Evolutionary conservation across 1,284 basidiomycete species (phyloP).

Genomic region (Pseudozyma pruni): DNA sequence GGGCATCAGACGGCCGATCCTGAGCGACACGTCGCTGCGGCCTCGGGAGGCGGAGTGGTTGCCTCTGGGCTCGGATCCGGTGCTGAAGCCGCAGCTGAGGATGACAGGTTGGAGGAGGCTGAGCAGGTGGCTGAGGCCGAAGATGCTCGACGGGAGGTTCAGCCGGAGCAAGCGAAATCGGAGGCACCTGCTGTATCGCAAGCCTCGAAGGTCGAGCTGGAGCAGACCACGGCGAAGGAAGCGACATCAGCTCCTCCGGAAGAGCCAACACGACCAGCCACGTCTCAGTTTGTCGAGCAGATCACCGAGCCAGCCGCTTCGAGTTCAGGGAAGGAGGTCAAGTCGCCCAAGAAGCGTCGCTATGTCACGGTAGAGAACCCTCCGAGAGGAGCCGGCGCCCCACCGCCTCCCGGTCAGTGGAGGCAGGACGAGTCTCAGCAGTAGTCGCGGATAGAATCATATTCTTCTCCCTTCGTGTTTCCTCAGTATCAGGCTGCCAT

Average conservation of each 20-base stretch:
- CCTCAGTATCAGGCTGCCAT: too few relatives aligned
- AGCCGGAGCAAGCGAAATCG: background rate
- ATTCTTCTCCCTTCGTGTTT: too few relatives aligned
- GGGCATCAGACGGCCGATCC: conserved; percentile 26
- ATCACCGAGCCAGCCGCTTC: background rate
- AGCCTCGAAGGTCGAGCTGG: too few relatives aligned
- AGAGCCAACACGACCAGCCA: background rate
- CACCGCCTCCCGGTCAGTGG: conserved; percentile 46
- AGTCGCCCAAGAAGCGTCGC: conserved; percentile 20
- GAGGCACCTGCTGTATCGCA: background rate
- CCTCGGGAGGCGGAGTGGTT: conserved; percentile 22
- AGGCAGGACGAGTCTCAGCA: conserved; percentile 2
- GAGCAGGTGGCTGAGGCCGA: conserved; percentile 23
- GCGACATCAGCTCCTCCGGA: background rate
- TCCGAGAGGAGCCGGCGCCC: conserved; percentile 25
- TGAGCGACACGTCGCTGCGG: background rate
- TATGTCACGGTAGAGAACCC: conserved; percentile 45
- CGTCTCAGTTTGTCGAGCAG: conserved; percentile 22
- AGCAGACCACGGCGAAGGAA: background rate
- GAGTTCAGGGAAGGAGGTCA: background rate
- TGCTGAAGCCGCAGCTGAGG: conserved; percentile 16
- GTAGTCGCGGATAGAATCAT: background rate
- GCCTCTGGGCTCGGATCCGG: conserved; percentile 25
- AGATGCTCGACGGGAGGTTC: background rate
- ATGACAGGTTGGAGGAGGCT: conserved; percentile 17